Percentiles rank a stretch among this genome's conserved stretches.
Conservation (phyloP, 495 filamentous ascomycete genomes). For the Parmelia sp. region DNA sequence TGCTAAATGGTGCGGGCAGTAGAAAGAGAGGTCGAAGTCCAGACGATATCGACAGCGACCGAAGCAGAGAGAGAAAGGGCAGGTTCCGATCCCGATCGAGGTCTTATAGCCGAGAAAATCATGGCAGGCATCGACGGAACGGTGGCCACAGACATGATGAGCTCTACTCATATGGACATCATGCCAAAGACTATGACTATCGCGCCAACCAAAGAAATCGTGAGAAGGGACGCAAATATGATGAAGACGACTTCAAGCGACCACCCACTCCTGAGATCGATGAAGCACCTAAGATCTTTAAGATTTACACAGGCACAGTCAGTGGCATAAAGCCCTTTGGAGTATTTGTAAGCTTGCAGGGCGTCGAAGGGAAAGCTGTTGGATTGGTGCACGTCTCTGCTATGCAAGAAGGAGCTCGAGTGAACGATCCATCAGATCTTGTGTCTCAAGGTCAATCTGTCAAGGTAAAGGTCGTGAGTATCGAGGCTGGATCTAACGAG, state of each 20-base stretch:
- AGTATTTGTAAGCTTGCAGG: constrained; percentile 86
- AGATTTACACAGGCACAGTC: constrained; percentile 83
- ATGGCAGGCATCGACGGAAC: constrained; percentile 42
- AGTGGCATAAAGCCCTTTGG: constrained; percentile 94
- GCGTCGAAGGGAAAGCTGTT: constrained; percentile 81
- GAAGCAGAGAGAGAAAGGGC: constrained; percentile 41
- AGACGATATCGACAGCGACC: constrained; percentile 49
- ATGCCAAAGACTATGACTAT: constrained; percentile 38
- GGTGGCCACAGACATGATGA: constrained; percentile 24
- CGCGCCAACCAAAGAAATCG: constrained; percentile 30
- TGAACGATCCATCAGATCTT: constrained; percentile 87
- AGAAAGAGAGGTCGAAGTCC: constrained; percentile 72
- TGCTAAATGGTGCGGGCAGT: constrained; percentile 35
- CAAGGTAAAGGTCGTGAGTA: constrained; percentile 88
- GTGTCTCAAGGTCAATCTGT: constrained; percentile 74
- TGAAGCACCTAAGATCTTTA: constrained; percentile 72
- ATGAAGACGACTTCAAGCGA: constrained; percentile 58
- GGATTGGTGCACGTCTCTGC: constrained; percentile 94
- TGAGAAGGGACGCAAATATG: constrained; percentile 36
- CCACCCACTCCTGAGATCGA: constrained; percentile 76
- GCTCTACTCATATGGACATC: constrained; percentile 24
- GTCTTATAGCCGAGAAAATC: constrained; percentile 43
- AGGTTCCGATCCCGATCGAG: constrained; percentile 52
- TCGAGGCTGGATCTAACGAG: constrained; percentile 52
- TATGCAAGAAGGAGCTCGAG: constrained; percentile 78